Base-by-base conservation (phyloP, 139 green algal species). In the Ulvella scutata region DNA sequence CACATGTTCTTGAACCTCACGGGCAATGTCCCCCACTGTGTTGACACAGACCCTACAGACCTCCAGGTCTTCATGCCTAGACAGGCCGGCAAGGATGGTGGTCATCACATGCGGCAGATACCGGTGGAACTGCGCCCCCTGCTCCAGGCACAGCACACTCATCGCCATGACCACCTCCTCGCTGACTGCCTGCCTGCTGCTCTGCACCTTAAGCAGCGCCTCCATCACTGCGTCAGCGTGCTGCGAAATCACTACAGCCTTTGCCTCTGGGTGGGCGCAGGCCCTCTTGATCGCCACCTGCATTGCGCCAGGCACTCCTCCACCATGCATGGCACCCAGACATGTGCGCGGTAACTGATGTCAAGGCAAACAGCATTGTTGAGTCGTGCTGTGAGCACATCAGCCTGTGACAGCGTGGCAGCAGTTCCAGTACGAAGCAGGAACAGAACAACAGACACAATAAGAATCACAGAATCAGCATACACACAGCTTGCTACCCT, bases 121-220 rank as follows among this genome's bases (percentile, higher is more conserved):
- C 51, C 51, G 51, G 51, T 1, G 0, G 51, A 67, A 67, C n/a
- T 67, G n/a, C 51, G 51, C 6, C n/a, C 51, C 51, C 17, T 67
- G 51, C 51, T 67, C 51, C 9, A 67, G 20, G 51, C 51, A 67
- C n/a, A 67, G 51, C 13, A 67, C 51, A 1, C 51, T 67, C 51
- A 67, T 67, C 33, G 51, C 51, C 51, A 67, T 67, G 13, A 67
- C 51, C 51, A 67, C 51, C 51, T 67, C 51, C 17, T 67, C 51
- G 20, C 51, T 67, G 13, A 67, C 51, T 36, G 51, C 31, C 51
- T n/a, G 13, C 51, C 51, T n/a, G 21, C 95, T 86, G 92, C 97
- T 97, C 77, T 96, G 90, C 20, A 89, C 90, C 85, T 98, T 98
- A 0, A 98, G 82, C 74, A 98, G 83, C 43, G 85, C 90, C 82